Percentiles rank a stretch among this genome's conserved stretches.
These are phyloP conservation scores for Phytophthora lateralis DNA, from an alignment of 352 stramenopile species.

Conservation along the genomic window DNA sequence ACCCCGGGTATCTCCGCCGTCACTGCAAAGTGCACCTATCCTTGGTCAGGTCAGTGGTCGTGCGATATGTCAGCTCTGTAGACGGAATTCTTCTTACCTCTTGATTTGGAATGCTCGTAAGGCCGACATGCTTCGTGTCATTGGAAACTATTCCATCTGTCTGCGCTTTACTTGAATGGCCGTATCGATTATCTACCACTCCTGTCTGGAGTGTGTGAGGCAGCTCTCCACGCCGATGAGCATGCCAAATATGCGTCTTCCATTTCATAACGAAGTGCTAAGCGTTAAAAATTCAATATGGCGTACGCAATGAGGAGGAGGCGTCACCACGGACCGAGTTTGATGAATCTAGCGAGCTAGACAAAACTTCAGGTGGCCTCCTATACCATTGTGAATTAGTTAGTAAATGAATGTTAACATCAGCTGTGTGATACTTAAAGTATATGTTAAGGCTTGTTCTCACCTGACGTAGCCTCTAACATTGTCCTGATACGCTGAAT, in stretches of 20 bases:
- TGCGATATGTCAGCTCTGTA: conserved; percentile 2
- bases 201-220: conserved; percentile 13
- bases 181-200: conserved; percentile 10
- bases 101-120: conserved; percentile 39
- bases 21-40: conserved; percentile 81
- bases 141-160: conserved; percentile 1
- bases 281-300: background rate
- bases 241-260: conserved; percentile 27
- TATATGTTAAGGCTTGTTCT: background rate
- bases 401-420: background rate
- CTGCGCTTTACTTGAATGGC: conserved; percentile 3
- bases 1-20: conserved; percentile 69
- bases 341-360: conserved; percentile 26
- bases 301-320: background rate
- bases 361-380: conserved; percentile 23
- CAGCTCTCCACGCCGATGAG: conserved; percentile 32
- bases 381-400: conserved; percentile 10
- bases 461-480: conserved; percentile 64
- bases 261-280: background rate
- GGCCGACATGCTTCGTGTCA: conserved; percentile 2
- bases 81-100: conserved; percentile 33
- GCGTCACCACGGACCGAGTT: conserved; percentile 15
- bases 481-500: conserved; percentile 27
- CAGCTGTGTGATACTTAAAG: background rate
- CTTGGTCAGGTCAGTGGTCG: conserved; percentile 34